phyloP scores from a whole-genome alignment of 2,329 filamentous ascomycete genomes.

The Keithomyces neogunnii region DNA sequence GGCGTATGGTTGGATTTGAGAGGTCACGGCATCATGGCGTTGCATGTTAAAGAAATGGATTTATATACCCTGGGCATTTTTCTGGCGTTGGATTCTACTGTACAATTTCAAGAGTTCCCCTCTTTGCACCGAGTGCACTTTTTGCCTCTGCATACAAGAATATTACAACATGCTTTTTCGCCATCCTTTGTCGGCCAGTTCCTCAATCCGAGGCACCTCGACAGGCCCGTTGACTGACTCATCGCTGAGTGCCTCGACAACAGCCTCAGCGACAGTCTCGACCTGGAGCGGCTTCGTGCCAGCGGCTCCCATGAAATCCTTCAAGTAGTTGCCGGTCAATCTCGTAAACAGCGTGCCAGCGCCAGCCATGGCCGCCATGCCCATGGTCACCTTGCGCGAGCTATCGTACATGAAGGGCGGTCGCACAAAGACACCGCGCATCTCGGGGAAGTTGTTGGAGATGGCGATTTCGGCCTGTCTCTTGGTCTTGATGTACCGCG shows the following conservation, averaged over 20 bases:
- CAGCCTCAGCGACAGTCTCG: conserved; percentile 78
- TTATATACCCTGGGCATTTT: conserved; percentile 7
- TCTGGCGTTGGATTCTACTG: conserved; percentile 5
- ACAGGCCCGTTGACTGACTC: conserved; percentile 65
- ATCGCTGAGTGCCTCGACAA: conserved; percentile 79
- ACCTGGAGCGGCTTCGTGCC: conserved; percentile 82
- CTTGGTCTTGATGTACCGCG: conserved; percentile 84
- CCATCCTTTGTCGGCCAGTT: conserved; percentile 75
- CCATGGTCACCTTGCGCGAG: conserved; percentile 72
- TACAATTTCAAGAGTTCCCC: conserved; percentile 23
- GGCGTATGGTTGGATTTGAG: not conserved
- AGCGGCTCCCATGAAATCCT: conserved; percentile 69
- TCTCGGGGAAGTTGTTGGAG: conserved; percentile 58
- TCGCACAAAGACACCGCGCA: conserved; percentile 76
- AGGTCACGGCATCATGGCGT: not conserved
- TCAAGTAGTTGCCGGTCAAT: conserved; percentile 66
- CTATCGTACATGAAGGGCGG: conserved; percentile 86
- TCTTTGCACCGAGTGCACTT: not conserved
- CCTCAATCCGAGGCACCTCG: conserved; percentile 72
- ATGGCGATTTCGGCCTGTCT: conserved; percentile 79
- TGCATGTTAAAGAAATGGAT: conserved; percentile 4
- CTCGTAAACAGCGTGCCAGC: conserved; percentile 70
- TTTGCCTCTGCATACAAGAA: conserved; percentile 4
- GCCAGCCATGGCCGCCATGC: conserved; percentile 70
- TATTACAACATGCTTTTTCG: conserved; percentile 77